phyloP scores from a whole-genome alignment of 495 filamentous ascomycete genomes.

The Amphirosellinia nigrospora region DNA sequence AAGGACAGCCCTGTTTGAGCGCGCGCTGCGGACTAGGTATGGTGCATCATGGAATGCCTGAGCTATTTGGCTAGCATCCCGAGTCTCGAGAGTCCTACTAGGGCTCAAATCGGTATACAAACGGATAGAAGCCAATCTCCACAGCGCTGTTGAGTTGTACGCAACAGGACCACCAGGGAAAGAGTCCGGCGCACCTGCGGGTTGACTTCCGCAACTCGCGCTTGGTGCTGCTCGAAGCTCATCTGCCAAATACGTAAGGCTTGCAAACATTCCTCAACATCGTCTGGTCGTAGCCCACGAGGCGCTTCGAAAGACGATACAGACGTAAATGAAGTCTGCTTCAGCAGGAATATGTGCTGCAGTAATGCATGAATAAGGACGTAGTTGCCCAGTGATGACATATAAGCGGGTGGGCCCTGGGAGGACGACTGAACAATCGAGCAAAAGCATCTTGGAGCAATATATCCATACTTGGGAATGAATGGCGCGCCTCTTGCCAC shows the following conservation, averaged over 20 bases:
- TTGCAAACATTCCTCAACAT: conserved; percentile 63
- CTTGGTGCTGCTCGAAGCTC: conserved; percentile 63
- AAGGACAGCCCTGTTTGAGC: conserved; percentile 64
- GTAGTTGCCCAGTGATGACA: conserved; percentile 69
- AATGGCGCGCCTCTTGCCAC: conserved; percentile 56
- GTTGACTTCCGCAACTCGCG: conserved; percentile 45
- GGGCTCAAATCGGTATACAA: conserved; percentile 71
- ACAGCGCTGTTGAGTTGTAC: conserved; percentile 70
- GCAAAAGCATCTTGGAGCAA: conserved; percentile 58
- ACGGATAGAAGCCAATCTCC: conserved; percentile 70
- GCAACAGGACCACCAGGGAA: conserved; percentile 65
- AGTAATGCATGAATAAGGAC: conserved; percentile 71
- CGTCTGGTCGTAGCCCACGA: conserved; percentile 56
- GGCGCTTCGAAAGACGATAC: conserved; percentile 51
- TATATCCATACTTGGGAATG: conserved; percentile 50
- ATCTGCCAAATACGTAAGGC: conserved; percentile 68
- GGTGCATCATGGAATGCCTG: conserved; percentile 64
- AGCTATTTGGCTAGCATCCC: conserved; percentile 66
- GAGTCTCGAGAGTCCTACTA: conserved; percentile 64
- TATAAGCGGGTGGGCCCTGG: conserved; percentile 56
- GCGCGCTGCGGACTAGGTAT: conserved; percentile 60
- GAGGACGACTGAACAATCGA: conserved; percentile 51
- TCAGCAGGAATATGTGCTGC: conserved; percentile 71
- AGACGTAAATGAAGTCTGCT: conserved; percentile 59
- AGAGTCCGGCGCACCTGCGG: conserved; percentile 45